Evolutionary conservation across 1,139 yeast genomes (phyloP), one percentile per base, ranked within the genome.

Genomic region (Hansenula lynferdii): DNA sequence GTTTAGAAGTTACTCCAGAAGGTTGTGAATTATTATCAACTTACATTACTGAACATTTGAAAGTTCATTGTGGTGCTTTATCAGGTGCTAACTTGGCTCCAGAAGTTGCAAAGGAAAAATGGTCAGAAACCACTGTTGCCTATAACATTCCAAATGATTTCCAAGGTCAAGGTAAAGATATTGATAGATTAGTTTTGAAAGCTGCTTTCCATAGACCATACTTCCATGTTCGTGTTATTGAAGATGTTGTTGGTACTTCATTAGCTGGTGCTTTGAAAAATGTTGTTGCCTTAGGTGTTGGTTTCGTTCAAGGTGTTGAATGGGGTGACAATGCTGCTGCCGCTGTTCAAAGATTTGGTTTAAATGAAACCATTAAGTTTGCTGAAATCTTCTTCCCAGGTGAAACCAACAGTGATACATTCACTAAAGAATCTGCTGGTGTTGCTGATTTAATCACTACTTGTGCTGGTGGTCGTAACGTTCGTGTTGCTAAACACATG

Each of bases 251-350:
- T 22, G 96, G 96, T 57, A 89, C 85, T 37, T 82, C 94, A 5
- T 72, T 86, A 45, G 92, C 94, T 31, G 96, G 96, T 55, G 96
- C 96, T 5, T 74, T 86, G 60, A 86, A 86, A 67, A 86, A 86
- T 61, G 85, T 86, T 36, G 85, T 86, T 50, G 96, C 96, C 39
- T 70, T 85, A 56, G 87, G 92, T 44, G 95, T 87, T 36, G 96
- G 96, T 40, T 82, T 86, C 57, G 95, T 86, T 44, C 94, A 84
- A 63, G 96, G 96, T 51, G 74, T 81, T 46, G 94, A 90, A 43
- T 86, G 96, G 95, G 96, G 96, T 61, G 95, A 85, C 64, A 86
- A 86, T 57, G 95, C 96, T 49, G 86, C 85, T 67, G 80, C 95
- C 40, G 96, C 96, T 29, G 76, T 86, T 53, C 87, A 86, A 92